Evolutionary conservation across 306 rosid species (phyloP).

Genomic region (Quercus engelmannii): DNA sequence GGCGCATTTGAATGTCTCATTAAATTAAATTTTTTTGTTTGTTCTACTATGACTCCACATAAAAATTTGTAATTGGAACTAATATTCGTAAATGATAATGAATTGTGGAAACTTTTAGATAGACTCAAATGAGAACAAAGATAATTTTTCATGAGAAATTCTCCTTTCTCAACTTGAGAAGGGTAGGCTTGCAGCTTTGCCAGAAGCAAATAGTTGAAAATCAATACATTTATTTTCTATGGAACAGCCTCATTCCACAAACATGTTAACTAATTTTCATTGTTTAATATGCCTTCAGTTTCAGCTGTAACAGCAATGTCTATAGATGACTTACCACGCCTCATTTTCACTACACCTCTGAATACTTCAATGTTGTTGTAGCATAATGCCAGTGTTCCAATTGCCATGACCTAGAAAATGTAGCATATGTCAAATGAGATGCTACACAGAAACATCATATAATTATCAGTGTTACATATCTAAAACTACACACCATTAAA

Average conservation of each 20-base stretch:
- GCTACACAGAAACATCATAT: not conserved
- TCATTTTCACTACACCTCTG: conserved; percentile 96
- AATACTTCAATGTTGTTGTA: conserved; percentile 85
- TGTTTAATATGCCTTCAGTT: conserved; percentile 1
- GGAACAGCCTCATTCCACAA: not conserved
- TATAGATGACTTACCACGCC: conserved; percentile 70
- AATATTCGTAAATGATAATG: not conserved
- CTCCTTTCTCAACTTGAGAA: not conserved
- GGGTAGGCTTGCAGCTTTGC: not conserved
- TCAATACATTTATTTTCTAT: conserved; percentile 9
- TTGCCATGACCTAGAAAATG: conserved; percentile 77
- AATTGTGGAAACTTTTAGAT: not conserved
- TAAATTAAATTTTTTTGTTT: not conserved
- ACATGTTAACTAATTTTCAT: conserved; percentile 1
- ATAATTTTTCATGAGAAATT: not conserved
- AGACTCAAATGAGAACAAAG: not conserved
- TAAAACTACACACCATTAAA: not conserved
- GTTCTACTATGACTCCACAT: not conserved
- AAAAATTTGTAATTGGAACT: not conserved
- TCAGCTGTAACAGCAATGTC: conserved; percentile 15
- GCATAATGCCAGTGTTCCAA: conserved; percentile 90
- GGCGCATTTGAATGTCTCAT: not conserved
- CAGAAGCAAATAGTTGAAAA: not conserved
- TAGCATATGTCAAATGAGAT: conserved; percentile 28
- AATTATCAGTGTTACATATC: not conserved